phyloP scores from a whole-genome alignment of 345 rosid genomes.

The Erodium maritimum region DNA sequence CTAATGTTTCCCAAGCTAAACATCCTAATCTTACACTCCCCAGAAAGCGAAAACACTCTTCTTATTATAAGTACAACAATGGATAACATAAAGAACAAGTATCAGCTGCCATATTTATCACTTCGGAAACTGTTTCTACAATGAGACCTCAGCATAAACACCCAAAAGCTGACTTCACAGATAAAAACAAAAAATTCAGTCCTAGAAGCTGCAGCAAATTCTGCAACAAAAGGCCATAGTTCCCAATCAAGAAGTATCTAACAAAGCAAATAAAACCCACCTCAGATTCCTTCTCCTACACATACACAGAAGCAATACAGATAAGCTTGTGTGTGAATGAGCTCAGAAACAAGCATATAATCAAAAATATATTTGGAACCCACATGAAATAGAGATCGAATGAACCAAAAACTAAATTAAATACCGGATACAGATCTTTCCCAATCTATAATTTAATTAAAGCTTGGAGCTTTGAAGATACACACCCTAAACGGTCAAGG shows the following conservation, averaged over 20 bases:
- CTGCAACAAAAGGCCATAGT: constrained; percentile 27
- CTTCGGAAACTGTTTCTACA: background rate
- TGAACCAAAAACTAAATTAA: background rate
- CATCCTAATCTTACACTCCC: constrained; percentile 3
- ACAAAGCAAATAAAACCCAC: constrained; percentile 18
- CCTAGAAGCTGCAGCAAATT: too few relatives aligned
- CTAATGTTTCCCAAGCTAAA: constrained; percentile 1
- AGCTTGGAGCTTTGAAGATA: too few relatives aligned
- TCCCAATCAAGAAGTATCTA: constrained; percentile 8
- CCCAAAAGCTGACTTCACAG: constrained; percentile 16
- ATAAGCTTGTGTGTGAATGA: background rate
- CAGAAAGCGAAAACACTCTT: constrained; percentile 5
- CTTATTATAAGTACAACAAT: background rate
- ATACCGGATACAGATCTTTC: background rate
- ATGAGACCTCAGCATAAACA: background rate
- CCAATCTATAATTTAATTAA: too few relatives aligned
- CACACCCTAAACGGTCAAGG: too few relatives aligned
- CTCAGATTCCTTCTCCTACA: constrained; percentile 16
- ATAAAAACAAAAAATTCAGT: constrained; percentile 17
- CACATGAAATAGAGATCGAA: background rate
- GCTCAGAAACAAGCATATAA: too few relatives aligned
- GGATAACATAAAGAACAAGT: too few relatives aligned
- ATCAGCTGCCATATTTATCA: too few relatives aligned
- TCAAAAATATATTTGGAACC: background rate
- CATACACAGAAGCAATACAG: background rate